Evolutionary conservation across 1,139 yeast genomes (phyloP).

Genomic region (Geotrichum phurueaensis): DNA sequence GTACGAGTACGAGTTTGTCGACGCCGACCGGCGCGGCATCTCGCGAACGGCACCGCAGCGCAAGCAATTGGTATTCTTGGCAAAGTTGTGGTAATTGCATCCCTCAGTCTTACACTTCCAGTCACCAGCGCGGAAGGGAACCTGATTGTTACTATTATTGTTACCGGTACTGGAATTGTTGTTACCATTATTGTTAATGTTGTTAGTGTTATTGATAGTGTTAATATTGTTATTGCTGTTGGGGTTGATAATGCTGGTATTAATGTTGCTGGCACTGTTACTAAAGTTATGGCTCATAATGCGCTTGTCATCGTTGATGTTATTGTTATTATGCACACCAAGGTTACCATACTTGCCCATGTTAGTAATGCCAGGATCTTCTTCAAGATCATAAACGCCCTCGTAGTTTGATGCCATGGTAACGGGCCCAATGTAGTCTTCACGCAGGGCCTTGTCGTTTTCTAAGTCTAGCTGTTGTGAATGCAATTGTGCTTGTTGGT

Average conservation of each 20-base stretch:
- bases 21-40: constrained; percentile 11
- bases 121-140: constrained; percentile 94
- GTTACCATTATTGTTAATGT: constrained; percentile 1
- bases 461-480: constrained; percentile 44
- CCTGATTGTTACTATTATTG: constrained; percentile 37
- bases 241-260: neutral
- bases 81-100: constrained; percentile 88
- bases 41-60: constrained; percentile 82
- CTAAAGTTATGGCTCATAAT: neutral
- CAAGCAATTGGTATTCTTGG: constrained; percentile 79
- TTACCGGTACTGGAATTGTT: constrained; percentile 8
- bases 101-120: constrained; percentile 82
- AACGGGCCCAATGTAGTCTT: neutral
- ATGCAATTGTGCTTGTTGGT: neutral
- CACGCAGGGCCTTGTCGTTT: neutral
- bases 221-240: neutral
- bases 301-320: neutral
- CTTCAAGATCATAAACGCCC: neutral
- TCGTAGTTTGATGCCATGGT: neutral
- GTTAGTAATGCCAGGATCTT: neutral
- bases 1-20: constrained; percentile 8
- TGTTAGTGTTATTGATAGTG: constrained; percentile 1
- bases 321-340: neutral
- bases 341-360: neutral
- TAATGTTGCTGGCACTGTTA: neutral